Percentiles rank a stretch among this genome's conserved stretches.
These are phyloP conservation scores for Melampsora occidentalis DNA, from an alignment of 1,284 basidiomycete genomes.

Conservation along the genomic window DNA sequence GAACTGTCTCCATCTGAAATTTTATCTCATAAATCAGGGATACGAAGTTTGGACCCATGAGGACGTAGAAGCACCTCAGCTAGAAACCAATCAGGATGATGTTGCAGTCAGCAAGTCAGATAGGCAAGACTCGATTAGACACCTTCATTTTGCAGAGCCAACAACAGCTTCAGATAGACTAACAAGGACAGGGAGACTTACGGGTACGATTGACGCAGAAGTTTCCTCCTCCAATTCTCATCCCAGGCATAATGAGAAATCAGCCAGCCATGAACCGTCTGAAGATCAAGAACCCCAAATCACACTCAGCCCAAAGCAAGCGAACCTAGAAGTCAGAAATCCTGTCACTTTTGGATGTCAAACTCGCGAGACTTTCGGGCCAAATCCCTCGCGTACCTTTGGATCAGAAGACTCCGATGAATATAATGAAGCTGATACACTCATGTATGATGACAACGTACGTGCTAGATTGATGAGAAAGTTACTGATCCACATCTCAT, in stretches of 20 bases:
- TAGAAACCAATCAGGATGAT: neutral
- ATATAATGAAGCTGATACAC: too few relatives aligned
- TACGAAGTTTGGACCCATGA: neutral
- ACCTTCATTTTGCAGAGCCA: neutral
- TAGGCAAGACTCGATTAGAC: neutral
- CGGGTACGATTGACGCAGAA: constrained; percentile 7
- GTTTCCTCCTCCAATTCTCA: neutral
- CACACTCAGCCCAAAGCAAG: constrained; percentile 7
- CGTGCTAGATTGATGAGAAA: too few relatives aligned
- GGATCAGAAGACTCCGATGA: too few relatives aligned
- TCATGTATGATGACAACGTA: too few relatives aligned
- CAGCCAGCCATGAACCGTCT: neutral
- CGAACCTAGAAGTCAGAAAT: neutral
- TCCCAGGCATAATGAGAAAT: constrained; percentile 1
- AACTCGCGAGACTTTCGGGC: too few relatives aligned
- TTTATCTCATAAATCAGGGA: neutral
- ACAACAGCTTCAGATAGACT: neutral
- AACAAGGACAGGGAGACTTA: neutral
- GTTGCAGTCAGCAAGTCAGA: neutral
- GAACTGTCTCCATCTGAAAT: neutral
- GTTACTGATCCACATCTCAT: too few relatives aligned
- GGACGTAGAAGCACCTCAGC: neutral
- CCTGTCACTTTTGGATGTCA: neutral
- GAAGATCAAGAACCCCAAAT: neutral
- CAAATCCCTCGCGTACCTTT: neutral